Conservation (phyloP, 164 flowering plant genomes). For the Macadamia integrifolia region DNA sequence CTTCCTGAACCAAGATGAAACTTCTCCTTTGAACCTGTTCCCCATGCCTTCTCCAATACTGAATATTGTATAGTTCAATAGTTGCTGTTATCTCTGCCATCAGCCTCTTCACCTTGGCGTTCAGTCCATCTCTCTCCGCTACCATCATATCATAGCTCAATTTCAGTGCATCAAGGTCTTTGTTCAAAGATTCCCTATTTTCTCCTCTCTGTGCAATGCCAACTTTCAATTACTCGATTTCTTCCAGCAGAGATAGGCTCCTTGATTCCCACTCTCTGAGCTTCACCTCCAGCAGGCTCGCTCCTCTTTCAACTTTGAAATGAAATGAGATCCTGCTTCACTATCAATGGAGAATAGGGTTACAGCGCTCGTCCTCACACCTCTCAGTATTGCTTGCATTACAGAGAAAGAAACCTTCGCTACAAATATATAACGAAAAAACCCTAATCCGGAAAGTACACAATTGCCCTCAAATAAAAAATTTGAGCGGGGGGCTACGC, state of each 20-base stretch:
- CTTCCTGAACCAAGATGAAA: no score
- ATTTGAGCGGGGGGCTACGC: no score
- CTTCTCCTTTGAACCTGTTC: no score
- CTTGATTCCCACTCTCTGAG: slow-evolving; percentile 26
- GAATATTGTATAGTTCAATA: no score
- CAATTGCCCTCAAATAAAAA: no score
- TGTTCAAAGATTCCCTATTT: slow-evolving; percentile 26
- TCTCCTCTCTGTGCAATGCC: slow-evolving; percentile 28
- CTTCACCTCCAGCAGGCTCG: slow-evolving; percentile 24
- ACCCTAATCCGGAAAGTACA: no score
- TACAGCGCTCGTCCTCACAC: no score
- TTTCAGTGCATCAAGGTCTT: slow-evolving; percentile 30
- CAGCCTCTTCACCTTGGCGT: slow-evolving; percentile 28
- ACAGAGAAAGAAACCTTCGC: no score
- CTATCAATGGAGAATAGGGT: no score
- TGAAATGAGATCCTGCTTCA: not conserved
- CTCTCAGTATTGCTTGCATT: no score
- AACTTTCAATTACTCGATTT: slow-evolving; percentile 35
- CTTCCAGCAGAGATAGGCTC: slow-evolving; percentile 20
- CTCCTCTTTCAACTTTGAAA: slow-evolving; percentile 30
- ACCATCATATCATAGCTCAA: slow-evolving; percentile 28
- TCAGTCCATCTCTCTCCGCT: slow-evolving; percentile 44
- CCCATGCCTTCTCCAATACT: no score
- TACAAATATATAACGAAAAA: no score
- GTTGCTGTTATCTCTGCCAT: slow-evolving; percentile 14